Conservation (phyloP, 2,329 filamentous ascomycete species). For the Cladosporium oxysporum region DNA sequence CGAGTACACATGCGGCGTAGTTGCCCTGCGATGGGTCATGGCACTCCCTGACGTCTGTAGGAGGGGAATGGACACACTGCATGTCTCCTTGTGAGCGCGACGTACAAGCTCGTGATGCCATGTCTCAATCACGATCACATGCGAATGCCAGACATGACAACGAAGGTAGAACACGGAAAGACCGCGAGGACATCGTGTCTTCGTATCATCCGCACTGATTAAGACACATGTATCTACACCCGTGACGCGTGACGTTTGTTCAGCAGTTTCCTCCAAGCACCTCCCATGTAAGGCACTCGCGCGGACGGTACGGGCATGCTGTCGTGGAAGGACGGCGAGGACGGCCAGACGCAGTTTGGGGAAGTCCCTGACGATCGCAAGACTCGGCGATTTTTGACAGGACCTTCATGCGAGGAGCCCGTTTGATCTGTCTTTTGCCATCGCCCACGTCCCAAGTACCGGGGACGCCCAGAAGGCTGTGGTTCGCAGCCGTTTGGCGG, state of each 20-base stretch:
- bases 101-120: background rate
- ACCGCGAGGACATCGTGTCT: background rate
- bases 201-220: background rate
- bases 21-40: background rate
- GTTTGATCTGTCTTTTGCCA: background rate
- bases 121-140: background rate
- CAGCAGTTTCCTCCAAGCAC: background rate
- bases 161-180: background rate
- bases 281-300: constrained; percentile 5
- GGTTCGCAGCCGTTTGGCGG: constrained; percentile 15
- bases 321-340: constrained; percentile 1
- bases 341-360: background rate
- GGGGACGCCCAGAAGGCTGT: background rate
- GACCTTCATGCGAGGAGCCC: constrained; percentile 14
- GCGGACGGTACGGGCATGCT: background rate
- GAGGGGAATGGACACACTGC: background rate
- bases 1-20: background rate
- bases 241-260: constrained; percentile 9
- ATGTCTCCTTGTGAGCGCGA: background rate
- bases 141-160: background rate
- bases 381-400: constrained; percentile 13
- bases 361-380: constrained; percentile 1
- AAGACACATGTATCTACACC: background rate
- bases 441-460: constrained; percentile 4
- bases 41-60: background rate